Evolutionary conservation across 805 yeast species (phyloP), one percentile per base, ranked within the genome.

Genomic region (Diddensiella transvaalensis): DNA sequence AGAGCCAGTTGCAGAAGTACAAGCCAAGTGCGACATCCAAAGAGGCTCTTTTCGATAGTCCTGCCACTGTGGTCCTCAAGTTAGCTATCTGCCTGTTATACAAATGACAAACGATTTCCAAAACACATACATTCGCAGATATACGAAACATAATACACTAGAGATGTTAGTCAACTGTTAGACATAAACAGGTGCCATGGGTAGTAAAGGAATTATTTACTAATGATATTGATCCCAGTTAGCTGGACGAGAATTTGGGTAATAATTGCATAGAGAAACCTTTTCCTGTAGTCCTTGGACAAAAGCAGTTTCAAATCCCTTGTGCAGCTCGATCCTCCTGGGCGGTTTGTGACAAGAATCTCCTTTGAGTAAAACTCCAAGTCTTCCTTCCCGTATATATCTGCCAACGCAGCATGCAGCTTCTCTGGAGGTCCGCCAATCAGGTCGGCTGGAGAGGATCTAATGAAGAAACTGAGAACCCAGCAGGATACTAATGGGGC

Each of bases 171-270:
- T n/a, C n/a, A n/a, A n/a, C n/a, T n/a, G n/a, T n/a, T n/a, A n/a
- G n/a, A n/a, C n/a, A n/a, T n/a, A n/a, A n/a, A n/a, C n/a, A n/a
- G n/a, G n/a, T n/a, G n/a, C n/a, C n/a, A n/a, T n/a, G n/a, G n/a
- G n/a, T n/a, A n/a, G n/a, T n/a, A n/a, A n/a, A n/a, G n/a, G 13
- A 29, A 26, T 4, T 41, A 41, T 10, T 29, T 21, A 33, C 35
- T 47, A n/a, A 51, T 46, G 22, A 51, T 24, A 39, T 45, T 49
- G 36, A 51, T 46, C 19, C 55, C 55, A 3, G 45, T 49, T 18
- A 49, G 29, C 18, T 51, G 55, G n/a, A 46, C 48, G 24, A 51
- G 39, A 1, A 39, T 10, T 30, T 51, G 55, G 3, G 43, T 38
- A 21, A 18, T 22, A 33, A 49, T 18, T 4, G 45, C 53, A 37